Percentiles rank a stretch among this genome's conserved stretches.
phyloP scores from a whole-genome alignment of 352 stramenopile species.

The Saprolegnia parasitica region DNA sequence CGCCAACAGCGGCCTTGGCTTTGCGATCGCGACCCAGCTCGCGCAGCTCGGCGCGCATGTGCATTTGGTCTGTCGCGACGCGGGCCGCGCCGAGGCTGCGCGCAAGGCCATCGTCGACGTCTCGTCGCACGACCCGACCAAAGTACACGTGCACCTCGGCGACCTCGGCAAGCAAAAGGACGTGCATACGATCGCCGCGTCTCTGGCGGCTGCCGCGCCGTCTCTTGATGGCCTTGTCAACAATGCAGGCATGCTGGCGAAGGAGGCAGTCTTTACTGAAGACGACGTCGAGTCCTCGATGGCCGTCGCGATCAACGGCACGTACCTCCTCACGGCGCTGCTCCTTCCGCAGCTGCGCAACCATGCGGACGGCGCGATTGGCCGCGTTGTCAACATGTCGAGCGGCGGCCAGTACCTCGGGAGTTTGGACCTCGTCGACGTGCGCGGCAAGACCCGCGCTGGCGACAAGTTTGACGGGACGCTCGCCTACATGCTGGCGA shows the following conservation, averaged over 20 bases:
- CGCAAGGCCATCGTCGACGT: conserved; percentile 38
- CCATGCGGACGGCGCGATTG: conserved; percentile 29
- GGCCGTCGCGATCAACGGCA: conserved; percentile 40
- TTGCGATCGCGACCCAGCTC: conserved; percentile 39
- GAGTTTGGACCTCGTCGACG: conserved; percentile 34
- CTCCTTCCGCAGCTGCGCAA: conserved; percentile 45
- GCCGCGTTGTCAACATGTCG: conserved; percentile 50
- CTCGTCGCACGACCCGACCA: conserved; percentile 28
- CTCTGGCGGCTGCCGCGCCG: conserved; percentile 31
- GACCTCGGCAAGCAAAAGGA: conserved; percentile 45
- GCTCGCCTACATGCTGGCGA: conserved; percentile 42
- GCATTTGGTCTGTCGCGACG: conserved; percentile 49
- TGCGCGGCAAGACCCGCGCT: conserved; percentile 32
- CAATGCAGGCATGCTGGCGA: conserved; percentile 46
- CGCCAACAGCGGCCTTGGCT: conserved; percentile 44
- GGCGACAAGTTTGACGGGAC: conserved; percentile 36
- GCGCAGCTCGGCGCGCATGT: conserved; percentile 38
- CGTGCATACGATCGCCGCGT: conserved; percentile 38
- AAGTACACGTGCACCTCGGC: conserved; percentile 41
- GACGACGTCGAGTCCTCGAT: conserved; percentile 42
- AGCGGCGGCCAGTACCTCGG: conserved; percentile 47
- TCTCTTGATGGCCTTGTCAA: conserved; percentile 45
- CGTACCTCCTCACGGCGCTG: conserved; percentile 45
- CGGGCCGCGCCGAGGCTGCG: conserved; percentile 36
- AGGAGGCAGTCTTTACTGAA: conserved; percentile 35